Evolutionary conservation across 2,329 filamentous ascomycete species (phyloP), one percentile per base, ranked within the genome.

Genomic region (Massarina eburnea): DNA sequence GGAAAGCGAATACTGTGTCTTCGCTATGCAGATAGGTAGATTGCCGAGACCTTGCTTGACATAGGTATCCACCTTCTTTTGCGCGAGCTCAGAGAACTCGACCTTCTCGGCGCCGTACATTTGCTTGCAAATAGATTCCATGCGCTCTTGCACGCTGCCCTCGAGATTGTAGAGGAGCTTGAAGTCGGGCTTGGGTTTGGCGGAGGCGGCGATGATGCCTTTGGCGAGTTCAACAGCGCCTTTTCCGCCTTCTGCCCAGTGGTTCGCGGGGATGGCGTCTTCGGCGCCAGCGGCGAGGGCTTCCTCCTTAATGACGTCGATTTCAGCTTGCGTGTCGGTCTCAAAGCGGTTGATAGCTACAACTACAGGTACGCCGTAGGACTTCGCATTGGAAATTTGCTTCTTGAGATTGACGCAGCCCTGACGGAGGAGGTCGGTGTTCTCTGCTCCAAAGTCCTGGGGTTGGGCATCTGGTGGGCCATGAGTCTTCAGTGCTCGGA

Each of bases 321-420:
- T 86, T 70, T 99, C 94, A 43, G 91, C 91, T 12, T 92, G 86
- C 2, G 91, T 96, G 67, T 99, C 94, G 5, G 91, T 96, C 51
- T 88, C 82, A 71, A 99, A 96, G 71, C 88, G 90, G 80, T 99
- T 99, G 78, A 99, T 94, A 41, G 92, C 94, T 12, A 99, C 92
- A 14, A 99, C 87, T 6, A 99, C 92, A 5, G 94, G 92, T 17
- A 96, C 83, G 33, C 94, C 94, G 64, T 95, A 99, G 9, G 82
- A 79, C 70, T 83, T 89, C 45, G 94, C 94, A 59, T 97, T 97
- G 59, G 82, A 74, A 58, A 99, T 95, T 68, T 99, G 94, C 78
- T 97, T 97, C 73, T 85, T 89, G 38, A 99, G 78, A 75, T 99
- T 99, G 60, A 96, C 81, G 66, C 94, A 97, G 18, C 94, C 94